Evolutionary conservation across 108 stramenopile species (phyloP), one percentile per base, ranked within the genome.

Genomic region (Epithemia pelagica): DNA sequence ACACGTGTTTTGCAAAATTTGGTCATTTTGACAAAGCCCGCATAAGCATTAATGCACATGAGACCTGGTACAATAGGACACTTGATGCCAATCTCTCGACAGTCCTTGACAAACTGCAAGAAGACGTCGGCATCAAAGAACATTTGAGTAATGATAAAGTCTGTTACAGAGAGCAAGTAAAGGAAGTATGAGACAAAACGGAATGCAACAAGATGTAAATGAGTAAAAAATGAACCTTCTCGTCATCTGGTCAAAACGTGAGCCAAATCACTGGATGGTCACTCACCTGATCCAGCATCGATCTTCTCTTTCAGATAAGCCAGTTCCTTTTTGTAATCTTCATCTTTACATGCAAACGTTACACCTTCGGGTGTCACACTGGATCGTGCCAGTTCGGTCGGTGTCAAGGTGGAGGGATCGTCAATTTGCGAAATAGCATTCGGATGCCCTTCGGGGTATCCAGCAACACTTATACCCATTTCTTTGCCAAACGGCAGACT

Each of bases 141-240:
- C 98, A 99, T 99, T 92, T 99, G 99, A 1, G 99, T 99, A 69
- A 99, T 96, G 76, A 98, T 94, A 32, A 96, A 81, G 69, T 95
- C 91, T 80, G 82, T 60, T 32, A 23, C 21, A 18, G 29, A n/a
- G 33, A 53, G 60, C 7, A 52, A 64, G n/a, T n/a, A n/a, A n/a
- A n/a, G n/a, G n/a, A 52, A 22, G 24, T 23, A 18, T 58, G 58
- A 23, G 10, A 23, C 19, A 10, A 52, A 27, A 53, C 28, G 26
- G 22, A n/a, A n/a, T n/a, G n/a, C n/a, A n/a, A n/a, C n/a, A n/a
- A n/a, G n/a, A n/a, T n/a, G n/a, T n/a, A n/a, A n/a, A n/a, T n/a
- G n/a, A n/a, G n/a, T n/a, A n/a, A n/a, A n/a, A n/a, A n/a, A n/a
- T n/a, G n/a, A n/a, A n/a, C n/a, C n/a, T n/a, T n/a, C n/a, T n/a